phyloP scores from a whole-genome alignment of 2,329 filamentous ascomycete genomes.

The Pseudogymnoascus sp. region DNA sequence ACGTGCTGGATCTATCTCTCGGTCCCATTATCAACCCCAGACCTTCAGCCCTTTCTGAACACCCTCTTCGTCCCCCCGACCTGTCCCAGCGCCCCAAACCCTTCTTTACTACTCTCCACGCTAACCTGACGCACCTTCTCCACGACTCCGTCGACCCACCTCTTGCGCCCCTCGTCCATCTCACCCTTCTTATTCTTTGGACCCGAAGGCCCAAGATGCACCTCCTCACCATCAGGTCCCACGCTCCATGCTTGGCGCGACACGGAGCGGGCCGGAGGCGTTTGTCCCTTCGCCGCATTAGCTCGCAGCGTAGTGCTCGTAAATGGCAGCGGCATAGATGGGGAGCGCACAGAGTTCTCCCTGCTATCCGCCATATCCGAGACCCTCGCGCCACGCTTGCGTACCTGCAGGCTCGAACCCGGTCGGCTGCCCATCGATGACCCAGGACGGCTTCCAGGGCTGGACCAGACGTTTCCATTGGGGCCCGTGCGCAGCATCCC shows the following conservation, averaged over 20 bases:
- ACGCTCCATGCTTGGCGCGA: constrained; percentile 13
- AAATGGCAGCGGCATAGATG: constrained; percentile 21
- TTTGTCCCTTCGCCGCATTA: constrained; percentile 11
- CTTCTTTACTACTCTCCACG: constrained; percentile 42
- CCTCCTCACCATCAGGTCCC: constrained; percentile 49
- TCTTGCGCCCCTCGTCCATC: constrained; percentile 65
- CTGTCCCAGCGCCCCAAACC: constrained; percentile 64
- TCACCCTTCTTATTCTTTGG: constrained; percentile 57
- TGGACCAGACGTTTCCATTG: constrained; percentile 33
- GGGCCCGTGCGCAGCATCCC: constrained; percentile 12
- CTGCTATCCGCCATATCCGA: constrained; percentile 12
- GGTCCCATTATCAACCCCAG: background rate
- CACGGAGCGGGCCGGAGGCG: constrained; percentile 14
- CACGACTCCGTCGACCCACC: constrained; percentile 79
- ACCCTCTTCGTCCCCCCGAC: constrained; percentile 67
- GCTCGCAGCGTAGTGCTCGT: constrained; percentile 9
- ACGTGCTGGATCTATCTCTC: background rate
- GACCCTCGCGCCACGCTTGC: constrained; percentile 24
- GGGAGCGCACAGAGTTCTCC: constrained; percentile 14
- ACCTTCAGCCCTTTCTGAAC: constrained; percentile 42
- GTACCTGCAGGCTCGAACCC: constrained; percentile 22
- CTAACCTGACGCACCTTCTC: constrained; percentile 69
- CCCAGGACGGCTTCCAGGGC: constrained; percentile 26
- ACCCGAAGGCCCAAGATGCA: constrained; percentile 61
- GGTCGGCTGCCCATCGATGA: constrained; percentile 24